phyloP scores from a whole-genome alignment of 768 basidiomycete species.

The Mycena kentingensis region DNA sequence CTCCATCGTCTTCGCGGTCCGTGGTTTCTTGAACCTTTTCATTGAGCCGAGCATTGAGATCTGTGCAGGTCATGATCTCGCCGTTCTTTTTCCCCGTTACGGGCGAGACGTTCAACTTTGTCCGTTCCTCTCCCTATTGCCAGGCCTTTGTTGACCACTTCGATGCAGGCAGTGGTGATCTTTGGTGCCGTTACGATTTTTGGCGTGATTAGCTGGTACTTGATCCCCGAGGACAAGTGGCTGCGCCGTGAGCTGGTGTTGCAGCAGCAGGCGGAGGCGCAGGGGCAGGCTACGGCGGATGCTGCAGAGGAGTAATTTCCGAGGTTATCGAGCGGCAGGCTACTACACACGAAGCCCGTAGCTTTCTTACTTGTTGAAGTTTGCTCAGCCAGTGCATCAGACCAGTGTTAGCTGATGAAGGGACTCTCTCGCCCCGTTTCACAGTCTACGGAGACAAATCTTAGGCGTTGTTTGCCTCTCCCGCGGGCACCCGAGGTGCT shows the following conservation, averaged over 20 bases:
- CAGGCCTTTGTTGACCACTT: constrained; percentile 1
- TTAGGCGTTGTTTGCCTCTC: no score
- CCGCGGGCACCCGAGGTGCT: no score
- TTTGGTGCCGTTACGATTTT: constrained; percentile 79
- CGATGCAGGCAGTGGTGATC: constrained; percentile 67
- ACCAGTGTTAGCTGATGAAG: no score
- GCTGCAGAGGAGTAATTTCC: no score
- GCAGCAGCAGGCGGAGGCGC: constrained; percentile 25
- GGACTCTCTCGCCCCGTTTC: no score
- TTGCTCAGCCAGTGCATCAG: no score
- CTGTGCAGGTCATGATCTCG: constrained; percentile 70
- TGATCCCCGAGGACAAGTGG: constrained; percentile 82
- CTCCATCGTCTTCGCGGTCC: constrained; percentile 67
- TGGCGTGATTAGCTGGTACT: constrained; percentile 74
- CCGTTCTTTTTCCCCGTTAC: constrained; percentile 87
- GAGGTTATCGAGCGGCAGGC: no score
- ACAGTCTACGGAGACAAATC: no score
- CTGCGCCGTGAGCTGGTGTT: constrained; percentile 63
- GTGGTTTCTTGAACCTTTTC: constrained; percentile 29
- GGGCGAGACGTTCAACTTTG: constrained; percentile 81
- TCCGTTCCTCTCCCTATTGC: constrained; percentile 39
- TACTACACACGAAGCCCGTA: no score
- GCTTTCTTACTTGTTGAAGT: no score
- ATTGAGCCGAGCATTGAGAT: constrained; percentile 13
- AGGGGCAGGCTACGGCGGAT: no score